Conservation (phyloP, 495 filamentous ascomycete genomes). For the Astrocystis sublimbata region DNA sequence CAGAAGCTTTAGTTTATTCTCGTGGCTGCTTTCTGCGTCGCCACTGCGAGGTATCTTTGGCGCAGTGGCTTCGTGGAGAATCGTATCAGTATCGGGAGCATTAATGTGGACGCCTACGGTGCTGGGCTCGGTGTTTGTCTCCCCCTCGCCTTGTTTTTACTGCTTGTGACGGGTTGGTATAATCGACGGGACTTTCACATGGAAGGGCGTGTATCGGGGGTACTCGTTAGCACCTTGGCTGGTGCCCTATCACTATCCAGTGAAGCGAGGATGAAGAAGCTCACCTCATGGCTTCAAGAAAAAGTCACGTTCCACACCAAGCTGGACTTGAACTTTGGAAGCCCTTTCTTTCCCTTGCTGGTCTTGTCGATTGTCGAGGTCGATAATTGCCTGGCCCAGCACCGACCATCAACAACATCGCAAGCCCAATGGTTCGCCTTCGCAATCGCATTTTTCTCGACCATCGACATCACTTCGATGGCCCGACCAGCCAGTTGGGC, state of each 20-base stretch:
- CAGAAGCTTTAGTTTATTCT: conserved; percentile 7
- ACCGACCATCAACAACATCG: conserved; percentile 15
- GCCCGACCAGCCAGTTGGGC: not conserved
- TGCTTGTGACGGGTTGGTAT: conserved; percentile 16
- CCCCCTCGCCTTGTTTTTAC: conserved; percentile 4
- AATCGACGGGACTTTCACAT: conserved; percentile 18
- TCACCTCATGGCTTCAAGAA: conserved; percentile 8
- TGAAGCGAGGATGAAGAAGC: conserved; percentile 9
- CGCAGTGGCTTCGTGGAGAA: conserved; percentile 9
- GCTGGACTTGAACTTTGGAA: conserved; percentile 8
- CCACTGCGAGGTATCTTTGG: conserved; percentile 9
- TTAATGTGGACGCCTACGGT: conserved; percentile 3
- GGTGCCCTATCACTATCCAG: conserved; percentile 13
- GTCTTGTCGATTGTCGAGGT: conserved; percentile 14
- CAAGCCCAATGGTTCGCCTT: conserved; percentile 12
- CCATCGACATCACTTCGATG: conserved; percentile 4
- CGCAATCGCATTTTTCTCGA: conserved; percentile 11
- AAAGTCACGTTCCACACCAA: not conserved
- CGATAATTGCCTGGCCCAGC: conserved; percentile 12
- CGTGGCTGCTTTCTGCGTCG: conserved; percentile 5
- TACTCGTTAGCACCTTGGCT: conserved; percentile 7
- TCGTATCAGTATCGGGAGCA: not conserved
- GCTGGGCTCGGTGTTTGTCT: conserved; percentile 15
- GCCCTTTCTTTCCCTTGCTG: conserved; percentile 13
- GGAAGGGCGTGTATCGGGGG: conserved; percentile 1